Evolutionary conservation across 345 rosid genomes (phyloP), one percentile per base, ranked within the genome.

Genomic region (Ceriops tagal): DNA sequence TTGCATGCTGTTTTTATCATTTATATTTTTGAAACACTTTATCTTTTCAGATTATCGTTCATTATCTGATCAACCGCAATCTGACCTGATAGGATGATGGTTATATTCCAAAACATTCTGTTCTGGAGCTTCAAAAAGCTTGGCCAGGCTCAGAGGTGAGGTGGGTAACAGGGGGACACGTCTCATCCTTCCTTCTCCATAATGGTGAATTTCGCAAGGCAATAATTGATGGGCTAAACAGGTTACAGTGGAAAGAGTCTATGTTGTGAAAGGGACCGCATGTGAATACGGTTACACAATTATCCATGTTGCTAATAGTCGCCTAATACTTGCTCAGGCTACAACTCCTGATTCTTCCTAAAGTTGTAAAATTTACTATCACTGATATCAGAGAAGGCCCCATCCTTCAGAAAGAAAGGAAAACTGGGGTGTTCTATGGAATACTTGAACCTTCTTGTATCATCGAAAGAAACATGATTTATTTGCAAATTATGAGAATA

Each of bases 71-170:
- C 66, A 61, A 52, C 30, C 27, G 7, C 8, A 10, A 56, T 61
- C n/a, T 28, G 69, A 52, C 53, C 43, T 61, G 71, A 58, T 73
- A 95, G 99, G 99, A 95, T 78, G 99, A 95, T 69, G 99, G 96
- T 28, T 95, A 95, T 83, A 90, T 95, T 67, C 99, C 99, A 2
- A 89, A 88, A 61, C 93, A 92, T 81, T 95, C 99, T 0, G 97
- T 90, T 68, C 63, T 90, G 83, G 97, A 89, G 86, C 97, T 95
- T 73, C 91, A 95, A 65, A 95, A 95, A 79, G 98, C 98, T 18
- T 92, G 99, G 99, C 98, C 98, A 10, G 96, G 99, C 35, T 95
- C 99, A 57, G 99, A 95, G 80, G 97, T 95, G 79, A 86, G 99
- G 79, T 95, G 99, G 99, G 98, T 95, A 20, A 89, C 91, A 1